phyloP scores from a whole-genome alignment of 192 early-diverging fungal genomes.

The Coemansia sp. region DNA sequence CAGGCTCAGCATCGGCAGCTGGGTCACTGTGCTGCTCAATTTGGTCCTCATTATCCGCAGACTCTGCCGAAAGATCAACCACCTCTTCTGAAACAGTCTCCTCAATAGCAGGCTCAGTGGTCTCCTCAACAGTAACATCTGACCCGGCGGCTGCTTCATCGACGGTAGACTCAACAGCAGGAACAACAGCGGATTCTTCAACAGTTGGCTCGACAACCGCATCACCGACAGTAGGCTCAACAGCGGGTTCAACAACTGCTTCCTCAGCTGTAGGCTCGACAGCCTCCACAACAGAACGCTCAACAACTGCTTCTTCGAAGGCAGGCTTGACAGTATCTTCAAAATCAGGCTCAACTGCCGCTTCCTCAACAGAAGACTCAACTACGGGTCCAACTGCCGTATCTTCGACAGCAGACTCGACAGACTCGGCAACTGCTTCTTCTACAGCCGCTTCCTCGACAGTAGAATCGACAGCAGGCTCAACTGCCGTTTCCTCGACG shows the following conservation, averaged over 20 bases:
- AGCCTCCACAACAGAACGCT: neutral
- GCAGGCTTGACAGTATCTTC: conserved; percentile 5
- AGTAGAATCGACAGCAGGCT: neutral
- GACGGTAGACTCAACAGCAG: neutral
- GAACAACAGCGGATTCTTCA: neutral
- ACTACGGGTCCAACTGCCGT: neutral
- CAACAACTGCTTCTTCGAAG: neutral
- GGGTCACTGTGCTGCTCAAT: no score
- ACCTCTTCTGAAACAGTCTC: neutral
- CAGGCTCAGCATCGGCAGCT: conserved; percentile 1
- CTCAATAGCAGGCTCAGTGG: neutral
- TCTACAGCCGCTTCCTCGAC: neutral
- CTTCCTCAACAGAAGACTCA: neutral
- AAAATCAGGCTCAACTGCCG: neutral
- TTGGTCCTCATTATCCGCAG: neutral
- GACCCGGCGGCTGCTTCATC: neutral
- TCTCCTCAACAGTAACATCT: neutral
- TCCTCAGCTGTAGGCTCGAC: neutral
- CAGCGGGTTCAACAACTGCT: neutral
- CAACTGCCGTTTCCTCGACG: no score
- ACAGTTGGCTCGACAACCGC: neutral
- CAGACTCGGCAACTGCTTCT: neutral
- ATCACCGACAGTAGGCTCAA: neutral
- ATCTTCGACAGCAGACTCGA: neutral
- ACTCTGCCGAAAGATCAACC: neutral